Conservation (phyloP, 1,139 yeast genomes). For the Geotrichum klebahnii region DNA sequence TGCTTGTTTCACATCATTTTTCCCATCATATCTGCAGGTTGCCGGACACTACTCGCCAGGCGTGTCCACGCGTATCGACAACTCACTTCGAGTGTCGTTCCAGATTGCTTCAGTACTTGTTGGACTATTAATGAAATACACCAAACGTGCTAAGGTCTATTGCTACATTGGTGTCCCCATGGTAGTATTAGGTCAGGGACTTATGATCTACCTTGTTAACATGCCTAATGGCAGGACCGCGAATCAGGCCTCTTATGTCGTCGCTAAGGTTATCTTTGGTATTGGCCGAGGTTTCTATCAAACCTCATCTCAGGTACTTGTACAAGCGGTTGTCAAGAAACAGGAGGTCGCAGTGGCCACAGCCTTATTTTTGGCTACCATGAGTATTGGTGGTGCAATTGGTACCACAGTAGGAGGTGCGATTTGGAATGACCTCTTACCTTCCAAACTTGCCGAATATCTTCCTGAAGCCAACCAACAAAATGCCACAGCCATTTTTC, state of each 20-base stretch:
- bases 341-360: slow-evolving; percentile 29
- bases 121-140: slow-evolving; percentile 20
- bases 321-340: slow-evolving; percentile 27
- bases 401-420: slow-evolving; percentile 37
- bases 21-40: slow-evolving; percentile 22
- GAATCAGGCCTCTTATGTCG: slow-evolving; percentile 22
- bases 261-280: slow-evolving; percentile 27
- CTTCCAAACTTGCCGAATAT: slow-evolving; percentile 24
- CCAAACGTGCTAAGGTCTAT: slow-evolving; percentile 17
- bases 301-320: slow-evolving; percentile 27
- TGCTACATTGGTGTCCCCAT: slow-evolving; percentile 20
- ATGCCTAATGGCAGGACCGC: slow-evolving; percentile 1
- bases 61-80: slow-evolving; percentile 20
- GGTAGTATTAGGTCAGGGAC: slow-evolving; percentile 21
- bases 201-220: slow-evolving; percentile 20
- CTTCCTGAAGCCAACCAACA: slow-evolving; percentile 23
- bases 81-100: slow-evolving; percentile 20
- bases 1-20: slow-evolving; percentile 17
- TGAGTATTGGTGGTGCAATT: slow-evolving; percentile 35
- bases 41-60: slow-evolving; percentile 19
- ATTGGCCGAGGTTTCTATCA: slow-evolving; percentile 29
- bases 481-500: slow-evolving; percentile 19
- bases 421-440: slow-evolving; percentile 34
- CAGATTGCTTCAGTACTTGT: slow-evolving; percentile 21
- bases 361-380: slow-evolving; percentile 28